Conservation (phyloP, 768 basidiomycete species). For the Trametopsis cervina region DNA sequence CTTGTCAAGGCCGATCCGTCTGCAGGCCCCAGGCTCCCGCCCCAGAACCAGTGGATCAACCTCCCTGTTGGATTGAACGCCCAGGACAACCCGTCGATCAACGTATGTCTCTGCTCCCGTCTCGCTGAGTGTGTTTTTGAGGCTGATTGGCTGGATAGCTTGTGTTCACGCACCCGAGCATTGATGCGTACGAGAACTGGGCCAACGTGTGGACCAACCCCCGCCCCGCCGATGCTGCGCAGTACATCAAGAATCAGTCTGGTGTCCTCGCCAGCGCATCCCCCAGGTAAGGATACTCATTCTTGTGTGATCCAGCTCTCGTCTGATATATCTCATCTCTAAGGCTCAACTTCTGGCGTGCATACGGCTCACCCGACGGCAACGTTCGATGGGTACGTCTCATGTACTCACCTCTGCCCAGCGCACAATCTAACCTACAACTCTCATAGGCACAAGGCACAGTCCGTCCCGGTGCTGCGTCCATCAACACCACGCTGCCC, state of each 20-base stretch:
- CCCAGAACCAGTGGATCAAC: constrained; percentile 44
- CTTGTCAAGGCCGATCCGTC: constrained; percentile 40
- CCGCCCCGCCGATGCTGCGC: constrained; percentile 45
- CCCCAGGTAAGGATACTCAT: constrained; percentile 32
- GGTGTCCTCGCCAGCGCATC: constrained; percentile 54
- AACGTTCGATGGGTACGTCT: constrained; percentile 41
- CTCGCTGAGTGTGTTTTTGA: background rate
- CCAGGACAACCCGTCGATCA: constrained; percentile 59
- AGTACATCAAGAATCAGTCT: constrained; percentile 43
- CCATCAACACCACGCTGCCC: constrained; percentile 38
- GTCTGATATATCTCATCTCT: background rate
- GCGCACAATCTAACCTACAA: background rate
- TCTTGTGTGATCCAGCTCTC: background rate
- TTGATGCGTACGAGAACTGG: constrained; percentile 67
- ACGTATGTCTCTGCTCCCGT: constrained; percentile 28
- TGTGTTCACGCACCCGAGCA: constrained; percentile 55
- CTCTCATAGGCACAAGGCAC: constrained; percentile 49
- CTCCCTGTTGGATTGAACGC: constrained; percentile 53
- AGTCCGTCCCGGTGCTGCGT: constrained; percentile 52
- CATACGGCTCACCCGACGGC: constrained; percentile 38
- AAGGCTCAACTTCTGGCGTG: constrained; percentile 59
- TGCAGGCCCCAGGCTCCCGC: constrained; percentile 41
- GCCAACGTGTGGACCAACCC: constrained; percentile 48
- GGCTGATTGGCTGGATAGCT: constrained; percentile 26
- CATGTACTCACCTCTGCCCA: background rate